Conservation (phyloP, 805 yeast genomes). For the Middelhovenomyces tepae region DNA sequence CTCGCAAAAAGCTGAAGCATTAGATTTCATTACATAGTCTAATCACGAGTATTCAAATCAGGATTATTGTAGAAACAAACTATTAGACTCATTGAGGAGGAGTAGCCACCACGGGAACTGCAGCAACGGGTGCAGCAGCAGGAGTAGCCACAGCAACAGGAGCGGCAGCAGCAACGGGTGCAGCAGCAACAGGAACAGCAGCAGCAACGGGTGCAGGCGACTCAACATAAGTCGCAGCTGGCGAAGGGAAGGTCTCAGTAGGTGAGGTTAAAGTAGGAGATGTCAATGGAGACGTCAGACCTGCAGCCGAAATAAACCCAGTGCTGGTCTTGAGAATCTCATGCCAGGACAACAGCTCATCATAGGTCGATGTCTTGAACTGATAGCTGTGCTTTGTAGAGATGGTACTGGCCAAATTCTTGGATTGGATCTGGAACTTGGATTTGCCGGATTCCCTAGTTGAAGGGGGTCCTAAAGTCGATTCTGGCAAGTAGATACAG, state of each 20-base stretch:
- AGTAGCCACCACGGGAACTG: constrained; percentile 6
- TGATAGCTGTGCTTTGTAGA: constrained; percentile 28
- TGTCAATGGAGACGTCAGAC: constrained; percentile 2
- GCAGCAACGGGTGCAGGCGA: constrained; percentile 3
- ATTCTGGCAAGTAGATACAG: constrained; percentile 40
- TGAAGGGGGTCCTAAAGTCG: constrained; percentile 31
- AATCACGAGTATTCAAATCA: no score
- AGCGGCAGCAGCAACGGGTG: constrained; percentile 4
- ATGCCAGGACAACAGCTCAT: constrained; percentile 41
- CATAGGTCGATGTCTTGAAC: constrained; percentile 37
- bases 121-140: constrained; percentile 12
- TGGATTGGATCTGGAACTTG: constrained; percentile 37
- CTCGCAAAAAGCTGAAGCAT: no score
- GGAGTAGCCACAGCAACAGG: constrained; percentile 10
- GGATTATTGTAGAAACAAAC: no score
- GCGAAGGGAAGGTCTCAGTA: no score
- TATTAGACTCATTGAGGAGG: no score
- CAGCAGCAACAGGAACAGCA: constrained; percentile 3
- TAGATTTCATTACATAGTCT: no score
- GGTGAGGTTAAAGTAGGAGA: no score
- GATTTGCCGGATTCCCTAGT: constrained; percentile 28
- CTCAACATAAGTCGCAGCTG: no score
- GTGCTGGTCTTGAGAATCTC: constrained; percentile 26
- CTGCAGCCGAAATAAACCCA: constrained; percentile 10
- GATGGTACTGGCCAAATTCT: constrained; percentile 29